Evolutionary conservation across 495 filamentous ascomycete species (phyloP).

Genomic region (Bryoglossum gracile): DNA sequence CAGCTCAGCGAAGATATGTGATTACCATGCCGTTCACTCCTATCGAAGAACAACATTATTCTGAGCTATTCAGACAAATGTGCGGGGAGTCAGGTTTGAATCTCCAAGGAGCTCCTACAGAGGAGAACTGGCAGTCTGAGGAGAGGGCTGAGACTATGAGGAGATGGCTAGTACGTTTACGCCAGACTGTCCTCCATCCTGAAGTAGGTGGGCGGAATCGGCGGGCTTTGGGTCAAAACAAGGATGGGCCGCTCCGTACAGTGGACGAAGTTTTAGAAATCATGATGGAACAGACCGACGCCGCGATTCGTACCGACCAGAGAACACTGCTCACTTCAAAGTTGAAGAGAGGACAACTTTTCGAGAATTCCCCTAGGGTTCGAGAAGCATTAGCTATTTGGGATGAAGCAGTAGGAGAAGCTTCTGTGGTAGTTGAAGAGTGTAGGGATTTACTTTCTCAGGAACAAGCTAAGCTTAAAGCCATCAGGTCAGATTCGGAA

Average conservation of each 20-base stretch:
- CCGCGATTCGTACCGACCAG: slow-evolving; percentile 55
- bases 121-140: slow-evolving; percentile 52
- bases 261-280: slow-evolving; percentile 75
- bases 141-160: slow-evolving; percentile 41
- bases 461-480: slow-evolving; percentile 14
- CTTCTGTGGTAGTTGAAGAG: slow-evolving; percentile 51
- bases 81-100: slow-evolving; percentile 59
- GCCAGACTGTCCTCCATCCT: slow-evolving; percentile 84
- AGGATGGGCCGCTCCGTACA: slow-evolving; percentile 61
- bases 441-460: slow-evolving; percentile 50
- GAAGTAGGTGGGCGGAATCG: slow-evolving; percentile 63
- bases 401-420: slow-evolving; percentile 48
- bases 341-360: slow-evolving; percentile 62
- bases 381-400: slow-evolving; percentile 60
- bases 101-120: slow-evolving; percentile 50
- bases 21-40: slow-evolving; percentile 84
- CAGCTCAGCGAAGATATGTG: slow-evolving; percentile 74
- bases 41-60: slow-evolving; percentile 84
- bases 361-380: slow-evolving; percentile 51
- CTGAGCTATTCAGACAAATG: slow-evolving; percentile 63
- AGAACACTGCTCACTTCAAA: slow-evolving; percentile 52
- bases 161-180: slow-evolving; percentile 58
- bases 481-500: background rate
- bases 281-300: slow-evolving; percentile 80
- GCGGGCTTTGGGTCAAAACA: slow-evolving; percentile 55